Percentiles rank a stretch among this genome's conserved stretches.
phyloP scores from a whole-genome alignment of 192 early-diverging fungal species.

The Coemansia sp. region DNA sequence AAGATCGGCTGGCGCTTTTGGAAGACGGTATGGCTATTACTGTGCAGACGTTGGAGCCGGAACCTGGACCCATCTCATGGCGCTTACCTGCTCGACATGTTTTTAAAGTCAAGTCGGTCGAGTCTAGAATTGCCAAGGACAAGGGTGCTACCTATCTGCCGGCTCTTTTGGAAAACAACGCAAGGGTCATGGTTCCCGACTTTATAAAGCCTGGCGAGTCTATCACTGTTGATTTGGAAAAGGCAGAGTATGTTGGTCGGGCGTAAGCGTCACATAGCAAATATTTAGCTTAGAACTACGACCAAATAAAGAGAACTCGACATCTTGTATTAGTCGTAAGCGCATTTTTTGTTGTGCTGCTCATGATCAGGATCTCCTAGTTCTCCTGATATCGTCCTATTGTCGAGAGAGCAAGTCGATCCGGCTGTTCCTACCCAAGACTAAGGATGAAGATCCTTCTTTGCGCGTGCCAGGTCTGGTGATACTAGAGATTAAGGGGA shows the following conservation, averaged over 20 bases:
- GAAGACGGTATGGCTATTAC: constrained; percentile 60
- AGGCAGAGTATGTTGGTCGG: constrained; percentile 65
- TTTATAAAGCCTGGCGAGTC: constrained; percentile 80
- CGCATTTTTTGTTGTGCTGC: neutral
- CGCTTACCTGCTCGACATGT: constrained; percentile 62
- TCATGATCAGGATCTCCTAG: neutral
- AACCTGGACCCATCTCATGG: constrained; percentile 62
- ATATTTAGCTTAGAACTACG: neutral
- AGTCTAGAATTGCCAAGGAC: constrained; percentile 58
- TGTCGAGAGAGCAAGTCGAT: neutral
- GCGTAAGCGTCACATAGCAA: constrained; percentile 22
- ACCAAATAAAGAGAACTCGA: neutral
- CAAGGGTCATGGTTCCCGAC: constrained; percentile 74
- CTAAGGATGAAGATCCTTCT: neutral
- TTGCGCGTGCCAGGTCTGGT: neutral
- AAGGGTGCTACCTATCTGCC: constrained; percentile 73
- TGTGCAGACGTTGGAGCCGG: constrained; percentile 64
- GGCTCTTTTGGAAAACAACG: constrained; percentile 68
- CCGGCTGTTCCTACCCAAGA: neutral
- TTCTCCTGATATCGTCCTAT: neutral
- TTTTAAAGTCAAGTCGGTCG: constrained; percentile 62
- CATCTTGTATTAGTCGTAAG: neutral
- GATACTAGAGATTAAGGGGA: neutral
- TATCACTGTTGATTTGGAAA: constrained; percentile 71
- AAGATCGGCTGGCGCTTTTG: constrained; percentile 52